Conservation (phyloP, 768 basidiomycete species). For the Antrodiella citrinella region DNA sequence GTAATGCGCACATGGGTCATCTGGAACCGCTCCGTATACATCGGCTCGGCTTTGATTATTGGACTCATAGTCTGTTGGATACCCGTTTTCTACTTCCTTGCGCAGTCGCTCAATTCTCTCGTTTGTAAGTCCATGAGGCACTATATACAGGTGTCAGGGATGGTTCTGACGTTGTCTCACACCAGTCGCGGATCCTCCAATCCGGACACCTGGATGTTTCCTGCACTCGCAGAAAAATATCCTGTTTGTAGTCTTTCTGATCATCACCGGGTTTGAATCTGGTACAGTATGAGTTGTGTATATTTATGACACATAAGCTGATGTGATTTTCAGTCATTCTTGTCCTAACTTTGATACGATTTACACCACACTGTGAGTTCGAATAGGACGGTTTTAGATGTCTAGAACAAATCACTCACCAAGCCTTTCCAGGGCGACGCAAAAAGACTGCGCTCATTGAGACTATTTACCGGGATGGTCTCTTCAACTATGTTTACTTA, state of each 20-base stretch:
- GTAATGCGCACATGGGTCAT: constrained; percentile 7
- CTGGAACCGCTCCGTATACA: constrained; percentile 1
- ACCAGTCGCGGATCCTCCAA: not conserved
- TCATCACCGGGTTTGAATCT: constrained; percentile 4
- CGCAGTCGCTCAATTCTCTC: constrained; percentile 6
- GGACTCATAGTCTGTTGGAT: not conserved
- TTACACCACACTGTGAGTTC: not conserved
- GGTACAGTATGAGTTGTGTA: not conserved
- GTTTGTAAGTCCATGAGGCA: constrained; percentile 4
- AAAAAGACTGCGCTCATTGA: constrained; percentile 1
- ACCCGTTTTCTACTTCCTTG: constrained; percentile 2
- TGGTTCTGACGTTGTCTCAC: not conserved
- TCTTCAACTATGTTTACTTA: constrained; percentile 7
- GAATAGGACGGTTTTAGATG: not conserved
- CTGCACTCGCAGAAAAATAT: not conserved
- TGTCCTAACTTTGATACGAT: not conserved
- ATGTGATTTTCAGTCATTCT: not conserved
- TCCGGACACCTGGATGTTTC: constrained; percentile 2
- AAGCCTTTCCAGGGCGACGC: not conserved
- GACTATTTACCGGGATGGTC: constrained; percentile 6
- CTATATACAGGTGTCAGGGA: not conserved
- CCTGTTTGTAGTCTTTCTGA: constrained; percentile 6
- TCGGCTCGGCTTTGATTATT: not conserved
- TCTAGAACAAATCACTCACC: not conserved
- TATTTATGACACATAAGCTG: not conserved